Conservation (phyloP, 495 filamentous ascomycete species). For the Neurospora sp. region DNA sequence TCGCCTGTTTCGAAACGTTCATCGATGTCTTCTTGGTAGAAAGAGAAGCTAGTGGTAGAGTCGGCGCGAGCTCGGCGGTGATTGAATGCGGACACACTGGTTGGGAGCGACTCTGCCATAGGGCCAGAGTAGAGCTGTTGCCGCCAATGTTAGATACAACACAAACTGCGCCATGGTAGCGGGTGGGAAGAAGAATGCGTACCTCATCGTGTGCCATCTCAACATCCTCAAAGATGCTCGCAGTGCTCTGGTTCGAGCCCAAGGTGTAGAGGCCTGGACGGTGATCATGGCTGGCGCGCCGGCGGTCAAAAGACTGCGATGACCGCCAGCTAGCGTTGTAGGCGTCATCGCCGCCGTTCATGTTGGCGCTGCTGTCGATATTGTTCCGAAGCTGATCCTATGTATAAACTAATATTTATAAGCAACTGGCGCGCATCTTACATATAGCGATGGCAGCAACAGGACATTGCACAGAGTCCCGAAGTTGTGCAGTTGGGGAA, state of each 20-base stretch:
- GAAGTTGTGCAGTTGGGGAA: background rate
- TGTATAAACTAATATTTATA: background rate
- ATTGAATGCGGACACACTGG: slow-evolving; percentile 77
- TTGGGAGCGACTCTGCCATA: slow-evolving; percentile 88
- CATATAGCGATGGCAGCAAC: background rate
- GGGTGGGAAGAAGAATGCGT: slow-evolving; percentile 10
- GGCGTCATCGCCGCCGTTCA: slow-evolving; percentile 21
- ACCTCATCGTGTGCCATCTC: slow-evolving; percentile 98
- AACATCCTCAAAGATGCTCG: slow-evolving; percentile 86
- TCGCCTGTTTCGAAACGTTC: slow-evolving; percentile 14
- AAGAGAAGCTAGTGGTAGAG: slow-evolving; percentile 82
- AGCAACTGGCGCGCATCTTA: slow-evolving; percentile 5
- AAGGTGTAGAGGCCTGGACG: slow-evolving; percentile 42
- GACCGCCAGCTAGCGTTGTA: background rate
- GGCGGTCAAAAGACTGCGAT: background rate
- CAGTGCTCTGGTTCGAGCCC: slow-evolving; percentile 66
- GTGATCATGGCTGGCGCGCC: slow-evolving; percentile 14
- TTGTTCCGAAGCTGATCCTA: slow-evolving; percentile 2
- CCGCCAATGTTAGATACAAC: slow-evolving; percentile 11
- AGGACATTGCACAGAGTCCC: background rate
- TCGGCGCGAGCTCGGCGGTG: slow-evolving; percentile 69
- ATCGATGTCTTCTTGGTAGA: slow-evolving; percentile 62
- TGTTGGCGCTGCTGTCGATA: slow-evolving; percentile 6
- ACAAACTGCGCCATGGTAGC: background rate
- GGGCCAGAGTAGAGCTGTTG: slow-evolving; percentile 81